Evolutionary conservation across 73 alveolate genomes (phyloP), one percentile per base, ranked within the genome.

Genomic region (Diophrys appendiculata): DNA sequence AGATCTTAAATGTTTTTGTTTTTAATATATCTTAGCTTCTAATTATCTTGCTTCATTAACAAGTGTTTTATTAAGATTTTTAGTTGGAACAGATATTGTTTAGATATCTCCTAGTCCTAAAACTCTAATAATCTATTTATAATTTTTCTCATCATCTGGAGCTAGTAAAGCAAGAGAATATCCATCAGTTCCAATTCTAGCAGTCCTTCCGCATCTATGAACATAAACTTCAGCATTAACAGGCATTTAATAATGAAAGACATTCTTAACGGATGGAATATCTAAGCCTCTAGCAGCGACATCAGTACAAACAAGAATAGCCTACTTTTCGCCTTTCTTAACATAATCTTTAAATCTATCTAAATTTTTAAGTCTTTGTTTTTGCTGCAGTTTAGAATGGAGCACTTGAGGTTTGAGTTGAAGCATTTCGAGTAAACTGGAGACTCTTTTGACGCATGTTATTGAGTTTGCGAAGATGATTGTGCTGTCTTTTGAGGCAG

Each of bases 191-290:
- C 94, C 93, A 29, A 97, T 96, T 73, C 99, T 88, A 24, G 99
- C 99, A 32, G 99, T 97, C 70, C 99, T 88, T 35, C 99, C 99
- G 70, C 99, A 90, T 84, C 99, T 87, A 80, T 97, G 99, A 23
- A 97, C 92, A 82, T 94, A 97, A 25, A 94, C 93, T 72, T 97
- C 99, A 32, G 98, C 94, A 72, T 92, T 93, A 29, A 80, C 82
- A 2, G 99, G 99, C 60, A 97, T 85, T 68, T 95, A 92, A 78
- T 92, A 97, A 82, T 97, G 99, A 80, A 97, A 77, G 25, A 97
- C 98, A 76, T 88, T 87, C 67, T 96, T 92, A 11, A 97, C 99
- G 69, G 86, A 81, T 3, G 98, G 98, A 56, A 97, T 91, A 90
- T 97, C 99, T 14, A 97, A 80, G 29, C 99, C 99, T 78, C 99